Percentiles rank a stretch among this genome's conserved stretches.
phyloP scores from a whole-genome alignment of 169 alveolate species.

The Eimeria necatrix region DNA sequence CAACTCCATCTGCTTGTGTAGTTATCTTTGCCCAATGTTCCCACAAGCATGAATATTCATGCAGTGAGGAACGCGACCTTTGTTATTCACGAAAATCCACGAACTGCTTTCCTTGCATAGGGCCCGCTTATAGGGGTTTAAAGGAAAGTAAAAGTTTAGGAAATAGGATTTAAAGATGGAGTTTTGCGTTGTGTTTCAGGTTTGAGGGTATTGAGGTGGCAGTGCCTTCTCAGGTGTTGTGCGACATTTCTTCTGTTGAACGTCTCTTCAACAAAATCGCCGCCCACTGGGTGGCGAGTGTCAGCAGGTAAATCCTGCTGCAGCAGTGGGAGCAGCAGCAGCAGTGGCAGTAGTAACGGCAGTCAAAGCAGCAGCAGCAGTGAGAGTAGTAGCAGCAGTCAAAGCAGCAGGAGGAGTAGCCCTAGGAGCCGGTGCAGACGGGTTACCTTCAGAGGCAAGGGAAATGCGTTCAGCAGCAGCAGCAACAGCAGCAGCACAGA shows the following conservation, averaged over 20 bases:
- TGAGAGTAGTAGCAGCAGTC: not conserved
- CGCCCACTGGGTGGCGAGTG: not conserved
- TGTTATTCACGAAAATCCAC: too few relatives aligned
- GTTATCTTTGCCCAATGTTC: too few relatives aligned
- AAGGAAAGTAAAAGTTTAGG: not conserved
- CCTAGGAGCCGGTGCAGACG: not conserved
- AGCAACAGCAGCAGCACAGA: too few relatives aligned
- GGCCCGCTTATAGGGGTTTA: not conserved
- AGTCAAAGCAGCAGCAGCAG: too few relatives aligned
- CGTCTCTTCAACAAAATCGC: not conserved
- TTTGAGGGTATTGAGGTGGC: conserved; percentile 37
- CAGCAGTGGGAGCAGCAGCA: not conserved
- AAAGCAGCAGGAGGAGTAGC: not conserved
- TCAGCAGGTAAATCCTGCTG: not conserved
- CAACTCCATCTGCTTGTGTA: not conserved
- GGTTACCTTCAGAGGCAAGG: not conserved
- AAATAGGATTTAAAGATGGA: not conserved
- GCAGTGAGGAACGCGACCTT: too few relatives aligned
- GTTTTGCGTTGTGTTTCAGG: not conserved
- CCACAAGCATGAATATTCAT: too few relatives aligned
- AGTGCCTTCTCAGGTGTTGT: not conserved
- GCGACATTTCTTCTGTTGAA: not conserved
- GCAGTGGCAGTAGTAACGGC: not conserved
- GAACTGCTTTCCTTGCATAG: too few relatives aligned
- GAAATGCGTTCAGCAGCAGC: too few relatives aligned